Percentiles rank a stretch among this genome's conserved stretches.
Evolutionary conservation across 257 asterid genomes (phyloP).

Genomic region (Ligustrum vulgare): DNA sequence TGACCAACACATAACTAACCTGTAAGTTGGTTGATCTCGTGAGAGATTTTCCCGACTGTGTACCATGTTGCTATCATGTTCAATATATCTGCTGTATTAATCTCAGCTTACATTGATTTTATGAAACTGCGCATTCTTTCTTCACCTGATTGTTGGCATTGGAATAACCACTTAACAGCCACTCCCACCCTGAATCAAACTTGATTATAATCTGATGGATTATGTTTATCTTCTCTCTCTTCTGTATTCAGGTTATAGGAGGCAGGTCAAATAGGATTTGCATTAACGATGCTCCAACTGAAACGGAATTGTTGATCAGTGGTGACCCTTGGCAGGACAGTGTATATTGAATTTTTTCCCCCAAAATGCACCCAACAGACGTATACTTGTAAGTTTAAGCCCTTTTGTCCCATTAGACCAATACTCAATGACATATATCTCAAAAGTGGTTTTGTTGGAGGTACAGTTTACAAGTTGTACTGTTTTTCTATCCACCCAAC

Average conservation of each 20-base stretch:
- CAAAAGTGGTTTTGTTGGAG: not conserved
- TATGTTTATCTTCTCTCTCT: not conserved
- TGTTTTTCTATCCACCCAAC: not conserved
- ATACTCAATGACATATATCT: not conserved
- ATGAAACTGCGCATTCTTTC: not conserved
- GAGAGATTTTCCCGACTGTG: not conserved
- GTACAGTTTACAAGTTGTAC: not conserved
- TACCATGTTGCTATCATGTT: not conserved
- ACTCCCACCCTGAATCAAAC: not conserved
- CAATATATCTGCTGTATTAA: not conserved
- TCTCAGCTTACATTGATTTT: not conserved
- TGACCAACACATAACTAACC: not conserved
- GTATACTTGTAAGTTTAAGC: slow-evolving; percentile 40
- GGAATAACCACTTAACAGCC: not conserved
- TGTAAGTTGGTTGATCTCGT: not conserved
- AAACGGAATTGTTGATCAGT: slow-evolving; percentile 28
- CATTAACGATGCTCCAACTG: not conserved
- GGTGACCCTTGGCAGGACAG: slow-evolving; percentile 40
- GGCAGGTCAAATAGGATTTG: not conserved
- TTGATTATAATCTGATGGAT: not conserved
- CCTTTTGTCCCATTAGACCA: slow-evolving; percentile 22
- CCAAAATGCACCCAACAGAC: slow-evolving; percentile 40
- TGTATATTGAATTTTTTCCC: slow-evolving; percentile 43
- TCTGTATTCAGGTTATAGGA: not conserved
- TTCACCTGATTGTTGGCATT: not conserved